A percentile compares a stretch with the other conserved stretches of the same genome.
Conservation (phyloP, 768 basidiomycete species). For the Boletellus emodensis region DNA sequence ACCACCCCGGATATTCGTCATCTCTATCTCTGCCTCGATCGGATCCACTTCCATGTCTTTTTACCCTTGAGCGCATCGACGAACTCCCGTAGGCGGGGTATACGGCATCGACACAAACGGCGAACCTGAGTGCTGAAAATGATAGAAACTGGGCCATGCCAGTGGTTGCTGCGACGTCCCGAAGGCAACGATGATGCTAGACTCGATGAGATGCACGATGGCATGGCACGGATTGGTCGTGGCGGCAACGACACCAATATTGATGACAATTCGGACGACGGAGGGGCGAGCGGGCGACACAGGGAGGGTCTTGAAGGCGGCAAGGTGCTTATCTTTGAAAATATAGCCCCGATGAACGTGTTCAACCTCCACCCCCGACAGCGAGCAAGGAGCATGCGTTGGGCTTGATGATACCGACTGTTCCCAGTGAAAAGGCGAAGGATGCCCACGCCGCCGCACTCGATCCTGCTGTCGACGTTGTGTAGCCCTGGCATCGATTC, state of each 20-base stretch:
- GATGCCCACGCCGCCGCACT: too few species aligned
- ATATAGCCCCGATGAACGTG: too few species aligned
- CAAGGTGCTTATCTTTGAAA: too few species aligned
- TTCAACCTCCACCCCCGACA: too few species aligned
- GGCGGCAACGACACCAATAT: not conserved
- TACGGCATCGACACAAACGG: slow-evolving; percentile 48
- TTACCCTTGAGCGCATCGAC: slow-evolving; percentile 46
- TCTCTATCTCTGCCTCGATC: slow-evolving; percentile 42
- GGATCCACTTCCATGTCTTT: slow-evolving; percentile 31
- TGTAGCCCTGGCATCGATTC: too few species aligned
- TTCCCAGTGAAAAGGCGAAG: too few species aligned
- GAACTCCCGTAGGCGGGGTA: slow-evolving; percentile 51
- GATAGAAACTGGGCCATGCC: not conserved
- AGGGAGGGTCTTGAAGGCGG: slow-evolving; percentile 23
- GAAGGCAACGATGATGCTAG: slow-evolving; percentile 47
- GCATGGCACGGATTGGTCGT: slow-evolving; percentile 32
- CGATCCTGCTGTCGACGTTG: too few species aligned
- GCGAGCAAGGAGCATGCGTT: too few species aligned
- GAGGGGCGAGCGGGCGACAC: slow-evolving; percentile 3
- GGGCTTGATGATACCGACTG: too few species aligned
- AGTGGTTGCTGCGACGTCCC: slow-evolving; percentile 14
- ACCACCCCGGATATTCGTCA: slow-evolving; percentile 9
- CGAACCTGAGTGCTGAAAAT: slow-evolving; percentile 31
- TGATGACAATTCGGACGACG: not conserved
- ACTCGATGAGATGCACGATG: slow-evolving; percentile 45